Conservation (phyloP, 768 basidiomycete species). For the Strobilomyces echinocephalus region DNA sequence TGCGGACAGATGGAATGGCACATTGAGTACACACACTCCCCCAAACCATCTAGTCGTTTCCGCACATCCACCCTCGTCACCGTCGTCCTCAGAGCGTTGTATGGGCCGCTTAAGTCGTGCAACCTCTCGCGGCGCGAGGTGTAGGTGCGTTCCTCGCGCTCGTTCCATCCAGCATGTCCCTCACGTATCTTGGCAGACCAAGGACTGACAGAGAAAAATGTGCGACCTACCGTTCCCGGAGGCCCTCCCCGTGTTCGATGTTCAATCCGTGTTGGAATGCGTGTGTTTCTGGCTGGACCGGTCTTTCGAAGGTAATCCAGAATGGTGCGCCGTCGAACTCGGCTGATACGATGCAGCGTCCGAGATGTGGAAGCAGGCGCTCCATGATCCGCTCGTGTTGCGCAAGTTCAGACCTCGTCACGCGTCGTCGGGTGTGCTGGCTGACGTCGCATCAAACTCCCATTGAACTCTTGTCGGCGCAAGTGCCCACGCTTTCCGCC, state of each 20-base stretch:
- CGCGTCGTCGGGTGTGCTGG: conserved; percentile 34
- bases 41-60: conserved; percentile 72
- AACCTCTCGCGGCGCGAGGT: conserved; percentile 75
- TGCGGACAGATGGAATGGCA: too few relatives aligned
- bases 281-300: conserved; percentile 15
- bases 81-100: conserved; percentile 58
- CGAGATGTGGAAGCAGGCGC: too few relatives aligned
- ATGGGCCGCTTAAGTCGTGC: conserved; percentile 74
- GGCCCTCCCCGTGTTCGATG: conserved; percentile 48
- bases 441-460: too few relatives aligned
- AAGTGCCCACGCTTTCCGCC: too few relatives aligned
- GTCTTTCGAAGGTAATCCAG: too few relatives aligned
- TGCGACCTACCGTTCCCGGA: conserved; percentile 68
- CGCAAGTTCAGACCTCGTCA: too few relatives aligned
- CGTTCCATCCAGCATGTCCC: neutral
- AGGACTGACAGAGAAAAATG: conserved; percentile 47
- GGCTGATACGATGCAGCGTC: conserved; percentile 31
- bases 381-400: too few relatives aligned
- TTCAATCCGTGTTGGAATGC: conserved; percentile 54
- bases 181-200: conserved; percentile 44
- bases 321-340: too few relatives aligned
- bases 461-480: too few relatives aligned
- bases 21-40: too few relatives aligned
- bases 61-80: too few relatives aligned
- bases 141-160: neutral